Percentiles rank a stretch among this genome's conserved stretches.
phyloP scores from a whole-genome alignment of 139 green algal species.

The Gonium pectorale region DNA sequence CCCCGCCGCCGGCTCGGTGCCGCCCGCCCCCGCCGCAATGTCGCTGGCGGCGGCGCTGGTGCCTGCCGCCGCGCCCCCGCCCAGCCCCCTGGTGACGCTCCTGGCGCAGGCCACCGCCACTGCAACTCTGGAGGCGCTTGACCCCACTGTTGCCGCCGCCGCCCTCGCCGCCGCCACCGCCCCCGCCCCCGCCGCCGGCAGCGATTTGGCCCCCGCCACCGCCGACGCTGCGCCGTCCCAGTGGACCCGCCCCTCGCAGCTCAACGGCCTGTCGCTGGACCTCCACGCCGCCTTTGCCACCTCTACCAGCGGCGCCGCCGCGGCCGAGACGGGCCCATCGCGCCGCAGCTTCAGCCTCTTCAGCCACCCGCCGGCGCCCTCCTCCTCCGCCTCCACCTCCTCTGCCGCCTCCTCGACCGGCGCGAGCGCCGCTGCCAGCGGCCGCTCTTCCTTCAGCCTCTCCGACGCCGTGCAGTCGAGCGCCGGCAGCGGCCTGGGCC shows the following conservation, averaged over 20 bases:
- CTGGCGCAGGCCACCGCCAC: slow-evolving; percentile 11
- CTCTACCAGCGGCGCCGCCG: background rate
- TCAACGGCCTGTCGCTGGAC: slow-evolving; percentile 48
- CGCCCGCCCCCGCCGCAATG: slow-evolving; percentile 7
- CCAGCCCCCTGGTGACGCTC: background rate
- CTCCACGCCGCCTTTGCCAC: background rate
- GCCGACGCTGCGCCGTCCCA: background rate
- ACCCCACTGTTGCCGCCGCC: background rate
- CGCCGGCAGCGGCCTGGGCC: background rate
- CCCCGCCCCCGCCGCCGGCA: no score
- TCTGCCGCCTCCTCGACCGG: background rate
- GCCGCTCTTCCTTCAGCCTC: background rate
- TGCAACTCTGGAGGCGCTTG: background rate
- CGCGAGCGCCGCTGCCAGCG: background rate
- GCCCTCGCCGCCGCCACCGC: no score
- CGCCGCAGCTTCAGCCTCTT: slow-evolving; percentile 57
- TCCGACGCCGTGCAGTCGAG: background rate
- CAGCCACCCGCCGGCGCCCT: slow-evolving; percentile 39
- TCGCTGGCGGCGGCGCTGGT: slow-evolving; percentile 10
- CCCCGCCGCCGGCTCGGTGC: background rate
- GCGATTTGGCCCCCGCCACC: background rate
- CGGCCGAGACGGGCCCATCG: background rate
- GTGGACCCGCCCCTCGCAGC: slow-evolving; percentile 51
- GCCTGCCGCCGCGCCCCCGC: background rate
- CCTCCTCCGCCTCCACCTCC: background rate